Conservation (phyloP, 2,329 filamentous ascomycete species). For the Colletotrichum sp. region DNA sequence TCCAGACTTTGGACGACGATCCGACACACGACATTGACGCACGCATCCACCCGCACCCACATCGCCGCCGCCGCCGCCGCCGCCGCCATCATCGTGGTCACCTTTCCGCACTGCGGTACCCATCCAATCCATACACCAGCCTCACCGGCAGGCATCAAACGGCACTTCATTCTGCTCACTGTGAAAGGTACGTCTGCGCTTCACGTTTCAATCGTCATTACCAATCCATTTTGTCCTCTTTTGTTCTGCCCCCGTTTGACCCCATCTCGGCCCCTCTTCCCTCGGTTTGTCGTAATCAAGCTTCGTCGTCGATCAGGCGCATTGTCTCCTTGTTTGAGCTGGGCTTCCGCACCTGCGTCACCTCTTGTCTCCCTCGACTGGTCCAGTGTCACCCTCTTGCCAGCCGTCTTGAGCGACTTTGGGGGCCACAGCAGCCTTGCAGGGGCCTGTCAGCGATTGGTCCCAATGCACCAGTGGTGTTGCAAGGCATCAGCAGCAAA, state of each 20-base stretch:
- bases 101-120: not conserved
- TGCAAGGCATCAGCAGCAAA: not conserved
- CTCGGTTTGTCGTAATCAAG: conserved; percentile 2
- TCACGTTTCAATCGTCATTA: conserved; percentile 1
- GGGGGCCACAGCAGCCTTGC: not conserved
- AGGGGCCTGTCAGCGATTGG: not conserved
- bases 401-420: not conserved
- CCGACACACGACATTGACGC: conserved; percentile 1
- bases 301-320: conserved; percentile 8
- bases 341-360: conserved; percentile 1
- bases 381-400: conserved; percentile 2
- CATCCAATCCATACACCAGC: not conserved
- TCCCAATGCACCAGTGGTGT: not conserved
- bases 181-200: not conserved
- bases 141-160: not conserved
- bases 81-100: not conserved
- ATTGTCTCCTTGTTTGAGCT: conserved; percentile 1
- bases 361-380: not conserved
- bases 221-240: not conserved
- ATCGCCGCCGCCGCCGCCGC: not conserved
- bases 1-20: conserved; percentile 15
- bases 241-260: not conserved
- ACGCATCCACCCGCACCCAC: conserved; percentile 3
- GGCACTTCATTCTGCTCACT: not conserved
- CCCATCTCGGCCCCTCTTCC: conserved; percentile 6